Percentiles rank a stretch among this genome's conserved stretches.
Evolutionary conservation across 257 asterid genomes (phyloP).

Genomic region (Penstemon eatonii): DNA sequence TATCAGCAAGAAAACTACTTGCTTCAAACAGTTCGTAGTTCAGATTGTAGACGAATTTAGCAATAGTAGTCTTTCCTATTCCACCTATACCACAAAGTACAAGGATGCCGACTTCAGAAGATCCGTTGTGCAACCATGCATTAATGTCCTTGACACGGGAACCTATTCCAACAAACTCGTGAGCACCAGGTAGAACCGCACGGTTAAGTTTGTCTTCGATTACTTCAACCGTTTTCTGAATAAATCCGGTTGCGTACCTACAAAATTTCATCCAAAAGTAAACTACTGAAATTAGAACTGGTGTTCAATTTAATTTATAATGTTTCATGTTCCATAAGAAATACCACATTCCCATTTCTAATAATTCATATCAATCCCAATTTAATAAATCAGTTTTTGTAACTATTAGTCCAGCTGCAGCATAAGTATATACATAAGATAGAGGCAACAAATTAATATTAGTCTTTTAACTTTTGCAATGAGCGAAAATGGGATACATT

Average conservation of each 20-base stretch:
- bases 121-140: constrained; percentile 2
- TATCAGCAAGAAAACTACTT: constrained; percentile 25
- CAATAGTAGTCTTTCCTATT: constrained; percentile 32
- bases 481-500: too few species aligned
- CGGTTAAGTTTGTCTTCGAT: constrained; percentile 18
- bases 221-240: constrained; percentile 4
- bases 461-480: too few species aligned
- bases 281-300: too few species aligned
- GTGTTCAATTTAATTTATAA: too few species aligned
- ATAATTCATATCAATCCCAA: too few species aligned
- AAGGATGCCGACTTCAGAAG: constrained; percentile 23
- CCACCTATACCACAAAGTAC: constrained; percentile 33
- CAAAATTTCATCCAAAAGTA: not conserved
- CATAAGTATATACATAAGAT: too few species aligned
- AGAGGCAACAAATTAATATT: too few species aligned
- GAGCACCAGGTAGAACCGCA: not conserved
- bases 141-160: constrained; percentile 16
- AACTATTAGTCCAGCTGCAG: too few species aligned
- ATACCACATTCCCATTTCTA: too few species aligned
- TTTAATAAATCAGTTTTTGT: too few species aligned
- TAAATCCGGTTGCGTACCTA: constrained; percentile 22
- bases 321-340: too few species aligned
- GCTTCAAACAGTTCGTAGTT: constrained; percentile 8
- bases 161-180: constrained; percentile 18
- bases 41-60: constrained; percentile 13